Evolutionary conservation across 1,284 basidiomycete genomes (phyloP).

Genomic region (Sanguinoderma infundibulare): DNA sequence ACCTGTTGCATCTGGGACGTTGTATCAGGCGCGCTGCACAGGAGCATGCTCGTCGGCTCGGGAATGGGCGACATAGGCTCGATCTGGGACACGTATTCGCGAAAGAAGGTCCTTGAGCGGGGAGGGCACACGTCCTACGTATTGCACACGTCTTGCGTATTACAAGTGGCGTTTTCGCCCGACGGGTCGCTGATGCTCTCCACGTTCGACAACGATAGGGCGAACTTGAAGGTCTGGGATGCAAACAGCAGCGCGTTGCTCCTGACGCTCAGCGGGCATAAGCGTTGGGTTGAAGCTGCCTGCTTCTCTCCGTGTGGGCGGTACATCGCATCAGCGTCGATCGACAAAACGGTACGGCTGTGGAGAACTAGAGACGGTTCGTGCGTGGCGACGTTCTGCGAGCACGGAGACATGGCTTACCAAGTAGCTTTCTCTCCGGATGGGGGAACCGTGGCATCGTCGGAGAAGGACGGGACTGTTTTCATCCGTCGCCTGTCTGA

Average conservation of each 20-base stretch:
- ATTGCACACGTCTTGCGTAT: constrained; percentile 17
- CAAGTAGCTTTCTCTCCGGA: constrained; percentile 25
- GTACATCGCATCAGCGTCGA: constrained; percentile 25
- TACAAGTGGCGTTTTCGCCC: constrained; percentile 18
- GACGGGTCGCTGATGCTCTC: constrained; percentile 22
- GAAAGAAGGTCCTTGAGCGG: constrained; percentile 23
- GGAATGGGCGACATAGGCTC: constrained; percentile 30
- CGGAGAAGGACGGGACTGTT: not conserved
- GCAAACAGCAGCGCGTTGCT: constrained; percentile 20
- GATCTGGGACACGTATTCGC: constrained; percentile 26
- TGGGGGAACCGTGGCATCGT: not conserved
- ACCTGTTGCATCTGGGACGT: not conserved
- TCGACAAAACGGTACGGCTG: constrained; percentile 30
- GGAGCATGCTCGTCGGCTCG: constrained; percentile 27
- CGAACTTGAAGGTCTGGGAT: constrained; percentile 20
- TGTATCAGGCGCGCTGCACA: constrained; percentile 30
- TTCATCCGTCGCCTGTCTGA: not conserved
- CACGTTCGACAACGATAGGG: constrained; percentile 15
- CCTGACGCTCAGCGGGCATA: constrained; percentile 22
- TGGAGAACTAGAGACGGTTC: constrained; percentile 25
- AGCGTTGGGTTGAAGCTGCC: constrained; percentile 13
- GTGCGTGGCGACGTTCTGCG: constrained; percentile 8
- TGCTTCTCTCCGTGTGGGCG: constrained; percentile 29
- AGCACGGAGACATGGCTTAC: constrained; percentile 22
- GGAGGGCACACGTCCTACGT: constrained; percentile 21